Evolutionary conservation across 805 yeast species (phyloP), one percentile per base, ranked within the genome.

Genomic region (Teunomyces cretensis): DNA sequence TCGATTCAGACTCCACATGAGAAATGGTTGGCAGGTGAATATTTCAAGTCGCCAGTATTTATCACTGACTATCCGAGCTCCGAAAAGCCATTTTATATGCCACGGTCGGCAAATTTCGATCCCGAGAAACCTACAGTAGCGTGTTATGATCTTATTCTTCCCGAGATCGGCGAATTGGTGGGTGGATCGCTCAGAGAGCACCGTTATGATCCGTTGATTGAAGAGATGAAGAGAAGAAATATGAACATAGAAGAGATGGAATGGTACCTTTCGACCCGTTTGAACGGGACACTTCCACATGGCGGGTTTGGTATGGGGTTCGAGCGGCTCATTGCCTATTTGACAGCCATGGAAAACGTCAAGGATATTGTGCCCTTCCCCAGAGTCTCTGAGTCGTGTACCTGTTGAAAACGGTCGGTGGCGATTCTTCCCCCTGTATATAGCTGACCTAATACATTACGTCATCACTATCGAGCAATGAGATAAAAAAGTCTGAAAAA

Each of bases 291-390:
- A 2, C 84, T 84, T 16, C 96, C 97, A 0, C 98, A 92, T 61
- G 99, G 99, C 39, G 99, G 99, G 0, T 94, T 86, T 65, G 99
- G 99, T 0, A 71, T 94, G 73, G 99, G 99, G 0, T 81, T 91
- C 53, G 99, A 94, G 62, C 72, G 99, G 48, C 66, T 94, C 26
- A 62, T 94, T 12, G 81, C 86, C 44, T 91, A 84, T 53, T 67
- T 90, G 44, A 75, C 83, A 6, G 89, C 83, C 3, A 72, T 84
- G 14, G 91, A 84, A 26, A 94, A 91, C 59, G 80, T 94, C 35
- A 77, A 87, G 53, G 99, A 94, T 56, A 86, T 87, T 7, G 83
- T 88, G 16, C 88, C 96, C 1, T 91, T 92, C 61, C 91, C 96
- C 2, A 72, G 99, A 52, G 80, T 85, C 39, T 84, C 82, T 0